phyloP scores from a whole-genome alignment of 768 basidiomycete species.

The Lactarius sanguifluus region DNA sequence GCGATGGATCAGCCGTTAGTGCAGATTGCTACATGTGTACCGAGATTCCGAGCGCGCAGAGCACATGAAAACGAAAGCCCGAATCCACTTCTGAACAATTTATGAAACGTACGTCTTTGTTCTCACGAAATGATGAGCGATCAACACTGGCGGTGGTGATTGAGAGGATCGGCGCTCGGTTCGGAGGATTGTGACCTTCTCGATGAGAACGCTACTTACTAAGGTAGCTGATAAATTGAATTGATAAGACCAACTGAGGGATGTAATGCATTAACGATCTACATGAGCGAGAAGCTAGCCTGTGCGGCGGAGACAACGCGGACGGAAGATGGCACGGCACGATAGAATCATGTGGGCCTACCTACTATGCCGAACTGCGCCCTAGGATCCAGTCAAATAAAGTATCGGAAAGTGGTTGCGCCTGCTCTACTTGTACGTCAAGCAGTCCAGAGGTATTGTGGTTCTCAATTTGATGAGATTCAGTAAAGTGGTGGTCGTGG shows the following conservation, averaged over 20 bases:
- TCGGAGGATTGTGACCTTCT: background rate
- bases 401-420: background rate
- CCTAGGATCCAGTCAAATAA: background rate
- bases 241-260: background rate
- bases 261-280: background rate
- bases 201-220: background rate
- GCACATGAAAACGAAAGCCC: too few relatives aligned
- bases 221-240: background rate
- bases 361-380: background rate
- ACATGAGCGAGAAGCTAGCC: background rate
- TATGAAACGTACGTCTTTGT: background rate
- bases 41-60: background rate
- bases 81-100: too few relatives aligned
- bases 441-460: conserved; percentile 54
- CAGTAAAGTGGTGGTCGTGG: conserved; percentile 53
- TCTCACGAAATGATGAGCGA: background rate
- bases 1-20: background rate
- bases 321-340: background rate
- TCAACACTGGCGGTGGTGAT: background rate
- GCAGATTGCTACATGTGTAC: background rate
- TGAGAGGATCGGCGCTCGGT: background rate
- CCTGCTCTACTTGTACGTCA: conserved; percentile 27
- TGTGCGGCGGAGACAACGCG: background rate
- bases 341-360: background rate
- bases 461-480: conserved; percentile 61